Percentiles rank a stretch among this genome's conserved stretches.
phyloP scores from a whole-genome alignment of 805 yeast species.

The Metahyphopichia silvanorum region DNA sequence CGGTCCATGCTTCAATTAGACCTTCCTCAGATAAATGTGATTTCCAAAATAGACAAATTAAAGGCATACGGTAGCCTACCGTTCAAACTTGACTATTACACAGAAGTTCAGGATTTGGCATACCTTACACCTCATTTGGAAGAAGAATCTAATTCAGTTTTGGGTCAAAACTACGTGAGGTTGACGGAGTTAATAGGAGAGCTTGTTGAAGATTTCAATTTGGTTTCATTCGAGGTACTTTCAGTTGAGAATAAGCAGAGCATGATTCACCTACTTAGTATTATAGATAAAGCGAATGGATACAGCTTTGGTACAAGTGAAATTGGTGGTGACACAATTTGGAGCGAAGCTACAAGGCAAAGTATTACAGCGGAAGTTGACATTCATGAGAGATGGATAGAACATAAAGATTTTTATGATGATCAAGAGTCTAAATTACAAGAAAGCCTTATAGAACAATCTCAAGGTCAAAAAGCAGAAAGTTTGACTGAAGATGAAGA shows the following conservation, averaged over 20 bases:
- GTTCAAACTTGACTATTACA: conserved; percentile 78
- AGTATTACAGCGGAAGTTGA: conserved; percentile 63
- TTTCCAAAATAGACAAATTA: conserved; percentile 85
- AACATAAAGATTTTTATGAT: conserved; percentile 75
- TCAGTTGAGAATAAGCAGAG: conserved; percentile 88
- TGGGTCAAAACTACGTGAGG: conserved; percentile 59
- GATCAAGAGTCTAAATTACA: conserved; percentile 44
- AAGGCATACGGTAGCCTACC: conserved; percentile 78
- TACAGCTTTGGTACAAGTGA: conserved; percentile 91
- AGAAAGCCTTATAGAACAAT: conserved; percentile 36
- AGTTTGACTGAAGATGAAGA: conserved; percentile 61
- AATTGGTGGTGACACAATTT: conserved; percentile 92
- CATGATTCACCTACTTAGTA: conserved; percentile 77
- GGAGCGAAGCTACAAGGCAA: conserved; percentile 94
- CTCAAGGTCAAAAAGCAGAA: conserved; percentile 16
- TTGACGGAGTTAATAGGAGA: conserved; percentile 79
- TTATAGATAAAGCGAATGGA: conserved; percentile 89
- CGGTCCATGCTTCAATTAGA: conserved; percentile 92
- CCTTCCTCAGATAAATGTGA: conserved; percentile 88
- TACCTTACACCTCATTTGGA: conserved; percentile 66
- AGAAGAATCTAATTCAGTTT: conserved; percentile 64
- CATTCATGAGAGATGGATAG: conserved; percentile 95
- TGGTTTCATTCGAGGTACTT: conserved; percentile 85
- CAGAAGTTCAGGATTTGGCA: conserved; percentile 84
- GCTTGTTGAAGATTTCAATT: conserved; percentile 78